Evolutionary conservation across 2,329 filamentous ascomycete species (phyloP), one percentile per base, ranked within the genome.

Genomic region (Aspergillus sp.): DNA sequence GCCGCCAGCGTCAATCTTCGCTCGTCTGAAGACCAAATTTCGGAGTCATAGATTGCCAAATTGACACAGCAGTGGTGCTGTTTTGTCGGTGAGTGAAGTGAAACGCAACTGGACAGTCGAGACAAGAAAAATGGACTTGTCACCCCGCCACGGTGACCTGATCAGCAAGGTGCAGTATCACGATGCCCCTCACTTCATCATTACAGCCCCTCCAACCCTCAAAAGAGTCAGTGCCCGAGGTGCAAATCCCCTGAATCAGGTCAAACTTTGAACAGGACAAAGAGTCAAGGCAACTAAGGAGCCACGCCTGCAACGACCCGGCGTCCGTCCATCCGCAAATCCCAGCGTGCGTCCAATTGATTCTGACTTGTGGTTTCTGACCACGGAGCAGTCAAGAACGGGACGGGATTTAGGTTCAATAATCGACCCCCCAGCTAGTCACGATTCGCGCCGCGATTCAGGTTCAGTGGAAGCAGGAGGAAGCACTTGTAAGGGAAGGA

Each of bases 381-480:
- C 14, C 33, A n/a, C 21, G 7, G 17, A 44, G 37, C 45, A 31
- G 44, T 56, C 46, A 19, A 51, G 47, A 56, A 51, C n/a, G 33
- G 47, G 47, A 39, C 47, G 19, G 24, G 24, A 21, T 45, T 56
- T 51, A 46, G 40, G 54, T 56, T 56, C 47, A 50, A 51, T 51
- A 50, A 56, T 56, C 43, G 31, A 54, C 31, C 31, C 27, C 27
- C 27, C 27, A 31, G 27, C 8, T 31, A 9, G 27, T 31, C 27
- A 31, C 27, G 27, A 31, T 31, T 31, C 9, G 27, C 27, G 27
- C 27, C 27, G 27, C 24, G 27, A 31, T 31, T 11, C 27, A 31
- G 3, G 27, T 31, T 31, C 27, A 31, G 27, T 31, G 27, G 9
- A 31, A 31, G 9, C 27, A 31, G 3, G 9, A 31, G 27, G 9